Percentiles rank a stretch among this genome's conserved stretches.
Evolutionary conservation across 768 basidiomycete genomes (phyloP).

Genomic region (Trametes elegans): DNA sequence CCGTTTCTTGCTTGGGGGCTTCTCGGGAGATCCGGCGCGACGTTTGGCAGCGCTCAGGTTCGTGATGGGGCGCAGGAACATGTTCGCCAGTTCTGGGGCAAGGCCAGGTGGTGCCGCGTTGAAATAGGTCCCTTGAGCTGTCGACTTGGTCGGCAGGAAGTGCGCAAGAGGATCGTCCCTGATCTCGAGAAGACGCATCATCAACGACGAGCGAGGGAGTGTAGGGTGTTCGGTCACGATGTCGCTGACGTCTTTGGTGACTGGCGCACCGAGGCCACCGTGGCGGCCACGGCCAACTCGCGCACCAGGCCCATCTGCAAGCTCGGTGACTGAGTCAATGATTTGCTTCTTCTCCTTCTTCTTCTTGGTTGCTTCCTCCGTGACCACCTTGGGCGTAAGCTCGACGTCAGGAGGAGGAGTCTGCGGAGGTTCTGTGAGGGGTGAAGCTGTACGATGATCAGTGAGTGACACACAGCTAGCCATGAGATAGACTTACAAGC

Average conservation of each 20-base stretch:
- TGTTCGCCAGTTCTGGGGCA: slow-evolving; percentile 72
- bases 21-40: slow-evolving; percentile 54
- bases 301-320: slow-evolving; percentile 60
- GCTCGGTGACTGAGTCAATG: slow-evolving; percentile 87
- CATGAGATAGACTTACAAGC: slow-evolving; percentile 49
- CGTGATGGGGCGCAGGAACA: slow-evolving; percentile 79
- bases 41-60: slow-evolving; percentile 54
- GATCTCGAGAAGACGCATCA: slow-evolving; percentile 85
- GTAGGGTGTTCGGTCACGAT: slow-evolving; percentile 82
- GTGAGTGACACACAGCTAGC: neutral
- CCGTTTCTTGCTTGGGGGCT: slow-evolving; percentile 55
- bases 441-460: slow-evolving; percentile 53
- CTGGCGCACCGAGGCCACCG: slow-evolving; percentile 50
- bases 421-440: slow-evolving; percentile 67
- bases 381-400: slow-evolving; percentile 47
- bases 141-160: slow-evolving; percentile 82
- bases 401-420: slow-evolving; percentile 71
- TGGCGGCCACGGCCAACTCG: slow-evolving; percentile 54
- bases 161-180: slow-evolving; percentile 80
- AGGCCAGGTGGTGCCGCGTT: slow-evolving; percentile 84
- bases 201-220: slow-evolving; percentile 79
- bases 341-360: slow-evolving; percentile 82
- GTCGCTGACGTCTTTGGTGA: slow-evolving; percentile 55
- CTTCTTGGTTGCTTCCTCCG: slow-evolving; percentile 38
- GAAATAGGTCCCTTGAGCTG: slow-evolving; percentile 70